Base-by-base conservation (phyloP, 2,329 filamentous ascomycete genomes). In the Penicillium sp. region DNA sequence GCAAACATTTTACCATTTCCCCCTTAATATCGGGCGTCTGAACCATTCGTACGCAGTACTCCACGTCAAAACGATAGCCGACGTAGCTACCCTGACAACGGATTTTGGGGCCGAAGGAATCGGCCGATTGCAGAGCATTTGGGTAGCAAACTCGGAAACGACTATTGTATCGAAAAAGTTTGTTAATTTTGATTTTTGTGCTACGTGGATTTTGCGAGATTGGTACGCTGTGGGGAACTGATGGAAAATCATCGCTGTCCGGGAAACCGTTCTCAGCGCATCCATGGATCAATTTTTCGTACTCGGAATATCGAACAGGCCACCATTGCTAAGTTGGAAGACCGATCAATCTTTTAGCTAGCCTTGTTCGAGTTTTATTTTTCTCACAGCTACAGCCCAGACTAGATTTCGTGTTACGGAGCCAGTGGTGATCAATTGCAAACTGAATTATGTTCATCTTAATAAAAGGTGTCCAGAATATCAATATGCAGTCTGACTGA, bases 61-160 rank as follows among this genome's bases (percentile, higher is more conserved):
- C 37, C 54, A 49, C 43, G 49, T 19, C 27, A 50, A 52, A 52
- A 43, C 39, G 44, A 54, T 57, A 54, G 55, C 37, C 11, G 4
- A 13, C 19, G 37, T 33, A 24, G 56, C 52, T 58, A 52, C 47
- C 56, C 57, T 43, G 57, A 52, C 57, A 59, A 59, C 57, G 29
- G 22, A 26, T n/a, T 50, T 31, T 21, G 33, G 22, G 21, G n/a
- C 31, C 33, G 47, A 49, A 24, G 52, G 35, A 51, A 42, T 24
- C 57, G 45, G 57, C 35, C 39, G 33, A 16, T 24, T 52, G 49
- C 57, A 59, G 43, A 46, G 5, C n/a, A 51, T 42, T 42, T 21
- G 7, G 31, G 29, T 9, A 14, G 31, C 46, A 49, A 49, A 35
- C 14, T 35, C 31, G 5, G 19, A 49, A 49, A 49, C 46, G 29